Base-by-base conservation (phyloP, 306 rosid genomes). In the Spatholobus suberectus region DNA sequence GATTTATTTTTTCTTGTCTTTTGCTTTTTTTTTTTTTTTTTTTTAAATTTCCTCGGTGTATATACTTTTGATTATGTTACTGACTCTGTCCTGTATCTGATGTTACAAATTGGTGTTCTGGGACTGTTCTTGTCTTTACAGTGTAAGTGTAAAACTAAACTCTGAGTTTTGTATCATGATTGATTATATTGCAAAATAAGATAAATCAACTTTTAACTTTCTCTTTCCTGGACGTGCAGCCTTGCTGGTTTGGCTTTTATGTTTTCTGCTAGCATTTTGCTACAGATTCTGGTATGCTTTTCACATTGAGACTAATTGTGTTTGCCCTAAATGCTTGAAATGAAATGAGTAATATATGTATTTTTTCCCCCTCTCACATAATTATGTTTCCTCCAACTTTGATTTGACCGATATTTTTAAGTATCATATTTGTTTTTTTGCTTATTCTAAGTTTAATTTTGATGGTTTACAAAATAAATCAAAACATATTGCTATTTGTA, bases 181-280 rank as follows among this genome's bases (percentile, higher is more conserved):
- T 38, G 26, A 59, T 81, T 77, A 84, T 34, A 75, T n/a, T 70
- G 78, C 79, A 67, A 80, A 86, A 85, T 51, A 40, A 43, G 61
- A 14, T n/a, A 70, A 78, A 66, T 75, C 38, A 70, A 73, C 21
- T 5, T 55, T 81, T 74, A 74, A 70, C 77, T 13, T 26, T 75
- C 82, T 61, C 43, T 65, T 75, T 52, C 73, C 26, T 79, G 68
- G 1, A 44, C 41, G 38, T 89, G 90, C 89, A 96, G 99, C 83
- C 98, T 96, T 86, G 99, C 98, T 62, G 99, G 98, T 76, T 89
- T 96, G 82, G 99, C 99, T 54, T 96, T 96, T 89, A 96, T 96
- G 99, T 96, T 96, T 86, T 96, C 99, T 12, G 80, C 99, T 75
- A 96, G 98, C 95, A 90, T 96, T 81, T 85, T 96, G 95, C 93